phyloP scores from a whole-genome alignment of 1,139 yeast species.

The Eremothecium sinecaudum region DNA sequence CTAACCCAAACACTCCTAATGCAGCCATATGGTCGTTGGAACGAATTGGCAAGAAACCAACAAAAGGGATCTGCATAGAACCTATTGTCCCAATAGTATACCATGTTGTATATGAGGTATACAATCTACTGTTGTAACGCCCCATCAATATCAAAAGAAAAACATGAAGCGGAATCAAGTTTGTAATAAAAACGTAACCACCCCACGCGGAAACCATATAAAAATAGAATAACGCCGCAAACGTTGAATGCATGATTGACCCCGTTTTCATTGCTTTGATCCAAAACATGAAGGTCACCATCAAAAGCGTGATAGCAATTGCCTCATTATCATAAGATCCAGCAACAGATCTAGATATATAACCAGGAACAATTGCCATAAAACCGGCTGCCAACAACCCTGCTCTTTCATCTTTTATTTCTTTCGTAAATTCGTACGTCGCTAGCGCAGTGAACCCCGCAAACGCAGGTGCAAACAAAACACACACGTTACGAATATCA shows the following conservation, averaged over 20 bases:
- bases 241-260: conserved; percentile 72
- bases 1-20: conserved; percentile 89
- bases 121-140: conserved; percentile 71
- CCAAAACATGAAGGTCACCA: conserved; percentile 96
- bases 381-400: conserved; percentile 89
- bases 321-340: conserved; percentile 99
- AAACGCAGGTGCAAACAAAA: conserved; percentile 91
- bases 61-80: conserved; percentile 98
- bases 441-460: conserved; percentile 88
- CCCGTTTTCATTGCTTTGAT: conserved; percentile 88
- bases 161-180: conserved; percentile 91
- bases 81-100: conserved; percentile 92
- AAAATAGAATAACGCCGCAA: conserved; percentile 83
- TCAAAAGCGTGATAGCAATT: conserved; percentile 88
- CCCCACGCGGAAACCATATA: conserved; percentile 99
- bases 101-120: conserved; percentile 94
- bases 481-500: conserved; percentile 94
- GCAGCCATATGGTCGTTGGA: conserved; percentile 99
- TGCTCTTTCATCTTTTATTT: conserved; percentile 83
- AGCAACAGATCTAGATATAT: conserved; percentile 95
- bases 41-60: conserved; percentile 91
- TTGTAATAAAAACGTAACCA: conserved; percentile 97
- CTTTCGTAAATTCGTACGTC: conserved; percentile 82
- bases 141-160: conserved; percentile 92
- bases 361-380: conserved; percentile 98